phyloP scores from a whole-genome alignment of 1,139 yeast species.

The Hansenula lynferdii region DNA sequence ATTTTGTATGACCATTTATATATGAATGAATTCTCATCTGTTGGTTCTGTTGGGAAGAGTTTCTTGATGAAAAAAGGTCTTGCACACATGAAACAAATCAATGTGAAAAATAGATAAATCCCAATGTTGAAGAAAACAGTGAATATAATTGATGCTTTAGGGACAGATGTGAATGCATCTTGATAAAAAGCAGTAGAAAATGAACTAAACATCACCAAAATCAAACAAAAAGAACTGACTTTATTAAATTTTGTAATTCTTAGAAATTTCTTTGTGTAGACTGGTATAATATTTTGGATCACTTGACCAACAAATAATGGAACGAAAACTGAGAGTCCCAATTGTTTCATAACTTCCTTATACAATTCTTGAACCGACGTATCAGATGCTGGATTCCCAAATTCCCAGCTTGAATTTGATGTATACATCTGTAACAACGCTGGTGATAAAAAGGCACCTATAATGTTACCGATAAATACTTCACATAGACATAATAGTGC shows the following conservation, averaged over 20 bases:
- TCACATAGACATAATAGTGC: constrained; percentile 76
- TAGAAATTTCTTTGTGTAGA: constrained; percentile 55
- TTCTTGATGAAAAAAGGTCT: constrained; percentile 52
- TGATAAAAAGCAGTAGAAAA: constrained; percentile 88
- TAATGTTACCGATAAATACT: constrained; percentile 75
- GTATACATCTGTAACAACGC: constrained; percentile 72
- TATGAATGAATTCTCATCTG: constrained; percentile 32
- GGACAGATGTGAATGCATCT: constrained; percentile 67
- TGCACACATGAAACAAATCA: constrained; percentile 50
- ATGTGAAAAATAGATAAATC: constrained; percentile 69
- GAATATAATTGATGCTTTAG: constrained; percentile 65
- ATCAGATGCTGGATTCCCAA: constrained; percentile 76
- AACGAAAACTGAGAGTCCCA: constrained; percentile 77
- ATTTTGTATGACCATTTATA: constrained; percentile 36
- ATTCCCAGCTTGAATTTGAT: constrained; percentile 51
- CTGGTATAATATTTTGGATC: constrained; percentile 63
- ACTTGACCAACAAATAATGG: constrained; percentile 90
- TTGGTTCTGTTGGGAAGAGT: constrained; percentile 44
- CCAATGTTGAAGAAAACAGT: constrained; percentile 79
- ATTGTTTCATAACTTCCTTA: constrained; percentile 74
- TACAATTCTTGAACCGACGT: constrained; percentile 54
- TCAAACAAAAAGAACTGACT: constrained; percentile 73
- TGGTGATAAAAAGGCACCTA: constrained; percentile 87
- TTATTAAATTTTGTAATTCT: constrained; percentile 58
- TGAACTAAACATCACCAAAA: constrained; percentile 77